Evolutionary conservation across 768 basidiomycete species (phyloP), one percentile per base, ranked within the genome.

Genomic region (Panus rudis): DNA sequence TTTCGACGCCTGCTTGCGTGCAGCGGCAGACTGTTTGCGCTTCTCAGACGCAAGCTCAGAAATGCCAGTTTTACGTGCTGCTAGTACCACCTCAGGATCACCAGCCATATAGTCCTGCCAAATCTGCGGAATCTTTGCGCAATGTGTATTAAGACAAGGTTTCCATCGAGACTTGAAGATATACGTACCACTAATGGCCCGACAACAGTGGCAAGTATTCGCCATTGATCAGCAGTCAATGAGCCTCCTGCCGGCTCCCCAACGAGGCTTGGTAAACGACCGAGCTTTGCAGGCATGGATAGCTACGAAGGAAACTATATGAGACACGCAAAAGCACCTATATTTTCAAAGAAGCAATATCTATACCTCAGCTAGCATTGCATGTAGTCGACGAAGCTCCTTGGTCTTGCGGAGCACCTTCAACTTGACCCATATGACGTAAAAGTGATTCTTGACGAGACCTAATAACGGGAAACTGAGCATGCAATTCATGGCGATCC

Each of bases 211-310:
- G 54, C 52, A 2, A 63, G 47, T 10, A 63, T 27, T 0, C 58
- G 47, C 67, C 64, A 62, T 31, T 64, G 58, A 39, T 67, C 65
- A 0, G 63, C 65, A 4, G 59, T 63, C 1, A 65, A 46, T 3
- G 58, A 63, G 4, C 65, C 62, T 23, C 65, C 62, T 0, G 62
- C 55, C 2, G 65, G 65, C 42, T 53, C 57, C 10, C 62, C 59
- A 7, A 62, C 55, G 2, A 59, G 30, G 2, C 43, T 53, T 1
- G 59, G 63, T 2, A 64, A 50, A 13, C 44, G 25, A 4, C 53
- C 55, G 0, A 54, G 27, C 8, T 51, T 30, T 16, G 41, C 37
- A 1, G 46, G 46, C 16, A 53, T 23, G 12, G n/a, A n/a, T n/a
- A n/a, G n/a, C n/a, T n/a, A n/a, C n/a, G n/a, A n/a, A n/a, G n/a